Evolutionary conservation across 371 early-diverging fungal genomes (phyloP), one percentile per base, ranked within the genome.

Genomic region (Actinomucor elegans): DNA sequence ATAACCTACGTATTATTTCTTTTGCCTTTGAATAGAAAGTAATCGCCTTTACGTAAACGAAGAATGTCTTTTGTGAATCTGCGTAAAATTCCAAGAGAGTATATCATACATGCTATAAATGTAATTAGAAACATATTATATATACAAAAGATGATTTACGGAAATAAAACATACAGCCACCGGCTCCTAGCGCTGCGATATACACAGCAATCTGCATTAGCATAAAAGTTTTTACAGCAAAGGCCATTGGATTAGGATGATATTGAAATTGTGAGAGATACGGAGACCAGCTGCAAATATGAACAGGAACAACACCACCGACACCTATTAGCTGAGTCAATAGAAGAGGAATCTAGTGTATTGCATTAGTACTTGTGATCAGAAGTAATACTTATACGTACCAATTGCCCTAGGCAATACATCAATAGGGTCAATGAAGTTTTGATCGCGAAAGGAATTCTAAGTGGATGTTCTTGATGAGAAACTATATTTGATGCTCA

Each of bases 1-100:
- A n/a, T 12, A 9, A 47, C 56, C 43, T 63, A 63, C 78, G 62
- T 64, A 52, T 75, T 70, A 24, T 73, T 49, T 41, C 62, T 66
- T 33, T 78, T 78, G 5, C 79, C 73, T 53, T 78, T 74, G 48
- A 75, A 75, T 2, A 78, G 34, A 17, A 57, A 60, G 44, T 78
- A 78, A 48, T 75, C 64, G 0, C 79, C 79, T 27, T 67, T 52
- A 37, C 79, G 55, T 28, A 78, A 32, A 4, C 57, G 57, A 8
- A 65, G 21, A 21, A 78, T 69, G 40, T 78, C 79, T 33, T 78
- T 78, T 27, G 79, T 71, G 8, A 65, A 59, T 18, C 79, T 47
- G 11, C 75, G 62, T 26, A 78, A 41, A 18, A 78, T 63, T n/a
- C 79, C 79, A 5, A 75, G 20, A 7, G 73, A 41, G 35, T 71